Percentiles rank a stretch among this genome's conserved stretches.
These are phyloP conservation scores for Trichosporon faecale DNA, from an alignment of 1,284 basidiomycete genomes.

Conservation along the genomic window DNA sequence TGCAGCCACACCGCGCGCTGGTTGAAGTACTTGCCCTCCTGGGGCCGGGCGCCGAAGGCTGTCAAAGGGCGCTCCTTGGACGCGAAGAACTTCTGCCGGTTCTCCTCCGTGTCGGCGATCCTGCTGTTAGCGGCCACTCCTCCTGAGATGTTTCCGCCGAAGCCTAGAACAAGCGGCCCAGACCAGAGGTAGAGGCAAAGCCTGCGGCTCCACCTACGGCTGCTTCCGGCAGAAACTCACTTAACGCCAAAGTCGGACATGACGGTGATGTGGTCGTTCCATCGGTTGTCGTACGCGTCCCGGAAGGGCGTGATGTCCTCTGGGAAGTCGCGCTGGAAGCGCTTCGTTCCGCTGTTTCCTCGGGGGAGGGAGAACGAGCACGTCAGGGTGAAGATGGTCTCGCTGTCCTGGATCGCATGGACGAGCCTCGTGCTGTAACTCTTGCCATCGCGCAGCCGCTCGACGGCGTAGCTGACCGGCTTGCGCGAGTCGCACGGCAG, in stretches of 20 bases:
- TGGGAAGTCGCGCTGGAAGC: slow-evolving; percentile 35
- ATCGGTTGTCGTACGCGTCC: slow-evolving; percentile 35
- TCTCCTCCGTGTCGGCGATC: slow-evolving; percentile 53
- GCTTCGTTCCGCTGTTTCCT: slow-evolving; percentile 46
- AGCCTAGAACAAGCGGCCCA: too few species aligned
- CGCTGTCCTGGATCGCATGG: slow-evolving; percentile 70
- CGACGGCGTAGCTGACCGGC: slow-evolving; percentile 79
- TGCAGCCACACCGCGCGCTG: slow-evolving; percentile 73
- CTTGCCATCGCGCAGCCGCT: slow-evolving; percentile 65
- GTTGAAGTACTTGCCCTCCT: slow-evolving; percentile 24
- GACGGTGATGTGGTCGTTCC: slow-evolving; percentile 51
- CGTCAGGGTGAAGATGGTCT: slow-evolving; percentile 72
- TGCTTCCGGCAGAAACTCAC: too few species aligned
- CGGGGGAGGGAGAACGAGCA: slow-evolving; percentile 64
- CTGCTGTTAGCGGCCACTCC: too few species aligned
- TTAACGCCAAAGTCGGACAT: slow-evolving; percentile 49
- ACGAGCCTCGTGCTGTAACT: slow-evolving; percentile 53
- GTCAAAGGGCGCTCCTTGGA: slow-evolving; percentile 63
- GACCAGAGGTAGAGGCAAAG: too few species aligned
- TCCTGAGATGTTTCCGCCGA: too few species aligned
- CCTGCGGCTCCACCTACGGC: too few species aligned
- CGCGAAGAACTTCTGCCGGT: slow-evolving; percentile 40
- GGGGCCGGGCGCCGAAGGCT: slow-evolving; percentile 52
- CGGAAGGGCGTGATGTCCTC: slow-evolving; percentile 59
- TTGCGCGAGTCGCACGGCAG: slow-evolving; percentile 59